Conservation (phyloP, 768 basidiomycete genomes). For the Saitozyma sp. region DNA sequence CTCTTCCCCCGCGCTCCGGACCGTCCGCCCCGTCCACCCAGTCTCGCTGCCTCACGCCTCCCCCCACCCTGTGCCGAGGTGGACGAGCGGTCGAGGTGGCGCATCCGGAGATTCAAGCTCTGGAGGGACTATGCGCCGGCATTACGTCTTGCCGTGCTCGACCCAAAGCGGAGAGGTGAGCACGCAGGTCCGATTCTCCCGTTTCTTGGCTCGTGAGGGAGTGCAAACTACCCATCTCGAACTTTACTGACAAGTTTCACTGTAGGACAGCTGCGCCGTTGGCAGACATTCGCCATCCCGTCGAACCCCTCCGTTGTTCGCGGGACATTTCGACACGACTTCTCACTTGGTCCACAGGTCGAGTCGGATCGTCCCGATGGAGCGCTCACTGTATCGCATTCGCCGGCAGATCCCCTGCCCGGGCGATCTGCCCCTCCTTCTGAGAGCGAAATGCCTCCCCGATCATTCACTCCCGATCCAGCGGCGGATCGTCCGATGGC, state of each 20-base stretch:
- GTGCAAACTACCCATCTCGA: neutral
- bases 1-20: slow-evolving; percentile 8
- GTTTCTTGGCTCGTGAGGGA: too few relatives aligned
- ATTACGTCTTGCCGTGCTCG: slow-evolving; percentile 16
- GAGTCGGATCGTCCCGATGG: too few relatives aligned
- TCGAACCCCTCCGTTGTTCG: slow-evolving; percentile 3
- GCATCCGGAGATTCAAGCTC: slow-evolving; percentile 26
- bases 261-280: slow-evolving; percentile 22
- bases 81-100: slow-evolving; percentile 12
- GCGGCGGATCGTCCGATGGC: too few relatives aligned
- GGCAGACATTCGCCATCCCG: slow-evolving; percentile 23
- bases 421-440: neutral
- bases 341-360: slow-evolving; percentile 2
- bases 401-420: neutral
- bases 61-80: slow-evolving; percentile 18
- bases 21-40: slow-evolving; percentile 11
- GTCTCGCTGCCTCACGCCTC: slow-evolving; percentile 13
- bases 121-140: slow-evolving; percentile 20
- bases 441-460: too few relatives aligned
- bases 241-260: neutral
- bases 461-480: too few relatives aligned
- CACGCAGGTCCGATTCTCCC: neutral
- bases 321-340: neutral
- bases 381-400: too few relatives aligned
- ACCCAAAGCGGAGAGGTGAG: slow-evolving; percentile 24